Base-by-base conservation (phyloP, 108 stramenopile species). In the Aurantiochytrium sp. region DNA sequence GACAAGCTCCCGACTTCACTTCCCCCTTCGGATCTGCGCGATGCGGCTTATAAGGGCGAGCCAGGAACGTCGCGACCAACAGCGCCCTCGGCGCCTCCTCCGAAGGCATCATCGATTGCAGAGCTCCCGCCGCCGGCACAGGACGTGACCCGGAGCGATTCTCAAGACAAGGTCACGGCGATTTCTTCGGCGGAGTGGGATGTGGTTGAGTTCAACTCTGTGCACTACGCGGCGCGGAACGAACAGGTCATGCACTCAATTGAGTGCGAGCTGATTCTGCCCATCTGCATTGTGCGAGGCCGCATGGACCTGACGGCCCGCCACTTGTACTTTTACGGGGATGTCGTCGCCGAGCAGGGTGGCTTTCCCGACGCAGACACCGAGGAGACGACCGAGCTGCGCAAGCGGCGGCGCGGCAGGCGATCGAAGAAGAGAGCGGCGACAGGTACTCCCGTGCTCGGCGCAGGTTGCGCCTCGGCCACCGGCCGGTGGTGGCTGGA, bases 311-410 rank as follows among this genome's bases (percentile, higher is more conserved):
- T 81, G 17, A 81, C 73, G 39, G 73, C 73, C 6, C 39, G 39
- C 73, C 73, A 81, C 39, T 12, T 81, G 6, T 81, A 81, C 73
- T 81, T 81, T 81, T 81, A 81, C 73, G 73, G 73, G 1, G 73
- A 81, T 24, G 12, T 81, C 24, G 45, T 81, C 8, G 73, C 73
- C 8, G 19, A 65, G 24, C 59, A 65, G 59, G 59, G 59, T 65
- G 59, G 59, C 8, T 65, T 65, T 34, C 32, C 59, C 2, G 59
- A 65, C 19, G 34, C 34, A 12, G 59, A 65, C 34, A 65, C 59
- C 27, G 34, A 65, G 50, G 15, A 17, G 50, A 8, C 50, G 15
- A 15, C 8, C 50, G 17, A 52, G 17, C 50, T n/a, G 34, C 59
- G 34, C 59, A 52, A 8, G 50, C 50, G 50, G 8, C 15, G 1